Evolutionary conservation across 306 rosid species (phyloP), one percentile per base, ranked within the genome.

Genomic region (Rosa lucieae): DNA sequence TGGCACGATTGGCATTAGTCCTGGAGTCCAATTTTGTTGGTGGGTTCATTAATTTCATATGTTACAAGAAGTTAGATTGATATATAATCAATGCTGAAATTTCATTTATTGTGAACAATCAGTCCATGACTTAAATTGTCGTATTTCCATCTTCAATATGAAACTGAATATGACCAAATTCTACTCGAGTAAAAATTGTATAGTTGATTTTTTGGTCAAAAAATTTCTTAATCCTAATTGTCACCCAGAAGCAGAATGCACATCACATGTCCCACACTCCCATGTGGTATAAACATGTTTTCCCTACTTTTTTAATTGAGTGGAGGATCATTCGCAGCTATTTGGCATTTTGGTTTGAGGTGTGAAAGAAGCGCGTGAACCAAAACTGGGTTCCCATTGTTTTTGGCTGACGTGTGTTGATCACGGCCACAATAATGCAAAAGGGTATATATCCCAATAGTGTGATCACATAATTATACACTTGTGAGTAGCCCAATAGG

Each of bases 401-500:
- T 26, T 35, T 32, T 20, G 79, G 75, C n/a, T 29, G 68, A 80
- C 44, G 35, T 32, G 75, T 20, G 58, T 32, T 74, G 32, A 53
- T 74, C 63, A 67, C 43, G 55, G 21, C 75, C 75, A 43, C 29
- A 40, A 9, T 8, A 75, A 43, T 73, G 4, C 26, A 20, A 26
- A 43, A 21, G 4, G 10, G 32, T 5, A 51, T 26, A 65, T 65
- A 5, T 9, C 4, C 23, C 46, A 3, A 5, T 10, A 5, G 6
- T 5, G 40, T 13, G 37, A 32, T 32, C 37, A 4, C 43, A 56
- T 6, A 1, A 21, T 5, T 20, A 47, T 26, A 23, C 46, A 4
- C 15, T 35, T 37, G 10, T 42, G n/a, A 79, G 9, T 15, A 37
- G 1, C 43, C 72, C 35, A 51, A 66, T 10, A 49, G 68, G 67